phyloP scores from a whole-genome alignment of 1,284 basidiomycete genomes.

The Cutaneotrichosporon cavernicola region DNA sequence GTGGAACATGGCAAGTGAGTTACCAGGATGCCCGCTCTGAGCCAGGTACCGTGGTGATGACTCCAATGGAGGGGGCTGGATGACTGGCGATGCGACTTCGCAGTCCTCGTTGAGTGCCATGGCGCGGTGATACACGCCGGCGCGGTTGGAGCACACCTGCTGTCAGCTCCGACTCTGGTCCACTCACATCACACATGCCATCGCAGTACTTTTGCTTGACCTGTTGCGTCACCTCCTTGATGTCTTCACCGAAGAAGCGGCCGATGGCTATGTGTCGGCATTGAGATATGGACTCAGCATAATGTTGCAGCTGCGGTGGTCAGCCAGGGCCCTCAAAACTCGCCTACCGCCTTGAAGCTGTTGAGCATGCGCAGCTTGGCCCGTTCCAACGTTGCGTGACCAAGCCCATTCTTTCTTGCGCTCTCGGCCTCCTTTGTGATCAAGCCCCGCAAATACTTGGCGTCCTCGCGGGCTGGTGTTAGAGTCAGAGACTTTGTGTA shows the following conservation, averaged over 20 bases:
- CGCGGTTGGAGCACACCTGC: conserved; percentile 38
- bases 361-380: conserved; percentile 47
- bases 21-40: conserved; percentile 3
- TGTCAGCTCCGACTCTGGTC: background rate
- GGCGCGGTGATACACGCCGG: conserved; percentile 27
- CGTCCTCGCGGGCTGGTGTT: conserved; percentile 67
- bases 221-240: conserved; percentile 59
- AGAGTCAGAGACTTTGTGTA: background rate
- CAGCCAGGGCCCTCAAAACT: background rate
- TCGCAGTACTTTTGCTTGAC: conserved; percentile 64
- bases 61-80: conserved; percentile 16
- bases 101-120: conserved; percentile 34
- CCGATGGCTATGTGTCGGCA: conserved; percentile 79
- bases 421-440: conserved; percentile 54
- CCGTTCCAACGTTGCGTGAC: conserved; percentile 20
- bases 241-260: conserved; percentile 75
- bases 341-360: conserved; percentile 64
- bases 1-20: background rate
- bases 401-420: conserved; percentile 25
- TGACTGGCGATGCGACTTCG: conserved; percentile 30
- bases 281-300: conserved; percentile 62
- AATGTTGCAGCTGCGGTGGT: conserved; percentile 51
- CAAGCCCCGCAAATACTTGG: conserved; percentile 59
- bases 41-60: conserved; percentile 13
- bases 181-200: conserved; percentile 76